Base-by-base conservation (phyloP, 805 yeast species). In the Suhomyces sp. region DNA sequence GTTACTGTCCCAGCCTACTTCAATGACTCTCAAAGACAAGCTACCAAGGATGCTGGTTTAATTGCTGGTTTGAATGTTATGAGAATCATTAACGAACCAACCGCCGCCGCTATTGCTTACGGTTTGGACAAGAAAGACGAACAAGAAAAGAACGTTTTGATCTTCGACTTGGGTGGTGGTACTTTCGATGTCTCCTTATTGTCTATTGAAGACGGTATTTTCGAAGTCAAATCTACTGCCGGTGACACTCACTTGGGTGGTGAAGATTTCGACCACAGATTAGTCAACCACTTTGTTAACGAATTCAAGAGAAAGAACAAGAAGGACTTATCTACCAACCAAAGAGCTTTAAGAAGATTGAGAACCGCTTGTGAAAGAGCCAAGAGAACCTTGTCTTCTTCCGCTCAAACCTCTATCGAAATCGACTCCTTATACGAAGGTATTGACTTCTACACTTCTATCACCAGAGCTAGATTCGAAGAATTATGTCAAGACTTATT, bases 301-400 rank as follows among this genome's bases (percentile, higher is more conserved):
- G 97, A 93, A 80, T 93, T 92, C 87, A 92, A 93, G 90, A 86
- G 97, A 82, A 92, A 93, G 86, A 84, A 89, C 86, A 90, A 90
- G 87, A 90, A 90, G 84, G 98, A 93, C 74, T 78, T 93, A 62
- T 83, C 96, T 51, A 63, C 84, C 66, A 91, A 92, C 86, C 97
- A 91, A 82, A 90, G 98, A 84, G 96, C 98, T 60, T 82, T 93
- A 73, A 90, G 98, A 84, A 90, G 97, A 86, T 84, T 92, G 76
- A 88, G 97, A 85, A 92, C 97, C 64, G 97, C 97, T 66, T 91
- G 97, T 81, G 98, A 92, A 84, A 88, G 98, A 79, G 98, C 98
- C 61, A 92, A 92, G 96, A 90, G 98, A 85, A 90, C 97, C 59
- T 84, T 92, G 69, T 93, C 97, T 44, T 91, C 97, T 35, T 88